Conservation (phyloP, 148 eudicot species). For the Chenopodium suecicum region DNA sequence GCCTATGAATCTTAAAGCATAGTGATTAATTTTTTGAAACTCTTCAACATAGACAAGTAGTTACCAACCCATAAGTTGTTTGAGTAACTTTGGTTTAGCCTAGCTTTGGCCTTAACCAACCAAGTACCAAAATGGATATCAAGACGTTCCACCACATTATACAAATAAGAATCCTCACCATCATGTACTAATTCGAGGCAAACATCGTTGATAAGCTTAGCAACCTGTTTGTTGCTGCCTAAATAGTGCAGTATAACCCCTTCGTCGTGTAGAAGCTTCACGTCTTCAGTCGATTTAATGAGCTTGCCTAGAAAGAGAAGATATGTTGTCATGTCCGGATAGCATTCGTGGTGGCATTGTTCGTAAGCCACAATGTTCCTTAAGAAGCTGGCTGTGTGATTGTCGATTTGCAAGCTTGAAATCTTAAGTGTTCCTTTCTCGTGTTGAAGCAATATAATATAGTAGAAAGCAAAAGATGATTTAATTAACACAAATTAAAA, state of each 20-base stretch:
- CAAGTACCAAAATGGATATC: neutral
- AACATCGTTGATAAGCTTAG: constrained; percentile 19
- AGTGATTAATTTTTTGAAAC: too few species aligned
- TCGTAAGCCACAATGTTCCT: constrained; percentile 25
- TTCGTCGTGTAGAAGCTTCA: constrained; percentile 21
- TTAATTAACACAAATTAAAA: too few species aligned
- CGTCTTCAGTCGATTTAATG: constrained; percentile 19
- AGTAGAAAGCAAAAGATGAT: too few species aligned
- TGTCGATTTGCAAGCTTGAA: constrained; percentile 11
- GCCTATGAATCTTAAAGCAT: too few species aligned
- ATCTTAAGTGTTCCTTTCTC: neutral
- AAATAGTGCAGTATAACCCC: constrained; percentile 20
- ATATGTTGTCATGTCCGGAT: constrained; percentile 20
- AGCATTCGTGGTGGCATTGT: constrained; percentile 25
- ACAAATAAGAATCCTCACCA: constrained; percentile 19
- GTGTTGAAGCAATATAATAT: too few species aligned
- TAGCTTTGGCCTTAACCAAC: constrained; percentile 16
- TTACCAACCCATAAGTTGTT: constrained; percentile 15
- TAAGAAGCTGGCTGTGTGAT: constrained; percentile 23
- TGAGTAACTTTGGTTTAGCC: constrained; percentile 19
- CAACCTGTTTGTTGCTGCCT: constrained; percentile 26
- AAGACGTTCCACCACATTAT: neutral
- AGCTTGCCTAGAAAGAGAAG: constrained; percentile 23
- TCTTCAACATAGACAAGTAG: neutral
- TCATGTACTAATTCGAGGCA: constrained; percentile 24